Evolutionary conservation across 768 basidiomycete species (phyloP).

Genomic region (Guyanaporus albipodus): DNA sequence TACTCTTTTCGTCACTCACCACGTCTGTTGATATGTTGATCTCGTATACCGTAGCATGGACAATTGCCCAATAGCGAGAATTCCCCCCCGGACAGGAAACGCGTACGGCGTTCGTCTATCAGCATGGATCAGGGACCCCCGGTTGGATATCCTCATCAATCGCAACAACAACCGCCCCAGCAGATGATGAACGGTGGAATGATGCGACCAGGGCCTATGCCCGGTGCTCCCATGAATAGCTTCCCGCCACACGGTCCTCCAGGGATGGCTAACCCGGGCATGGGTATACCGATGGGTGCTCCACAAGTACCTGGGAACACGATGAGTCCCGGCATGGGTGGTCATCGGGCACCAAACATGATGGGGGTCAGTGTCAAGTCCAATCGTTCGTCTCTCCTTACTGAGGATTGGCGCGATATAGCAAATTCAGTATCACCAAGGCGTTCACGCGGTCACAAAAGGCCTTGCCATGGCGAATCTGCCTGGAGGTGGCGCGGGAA

Average conservation of each 20-base stretch:
- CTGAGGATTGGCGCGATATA: slow-evolving; percentile 14
- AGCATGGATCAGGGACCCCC: slow-evolving; percentile 40
- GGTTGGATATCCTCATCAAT: slow-evolving; percentile 32
- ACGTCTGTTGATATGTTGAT: slow-evolving; percentile 4
- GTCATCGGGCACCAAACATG: slow-evolving; percentile 24
- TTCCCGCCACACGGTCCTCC: slow-evolving; percentile 31
- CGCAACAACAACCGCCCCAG: slow-evolving; percentile 35
- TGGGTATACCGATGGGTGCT: slow-evolving; percentile 33
- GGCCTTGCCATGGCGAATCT: slow-evolving; percentile 28
- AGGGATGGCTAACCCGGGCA: slow-evolving; percentile 30
- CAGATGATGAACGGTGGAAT: slow-evolving; percentile 40
- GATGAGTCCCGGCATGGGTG: slow-evolving; percentile 39
- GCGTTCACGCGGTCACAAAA: slow-evolving; percentile 36
- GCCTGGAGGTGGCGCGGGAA: slow-evolving; percentile 36
- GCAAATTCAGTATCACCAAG: slow-evolving; percentile 36
- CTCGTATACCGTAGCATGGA: slow-evolving; percentile 37
- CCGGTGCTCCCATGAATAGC: slow-evolving; percentile 34
- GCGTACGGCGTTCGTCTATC: slow-evolving; percentile 47
- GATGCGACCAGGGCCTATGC: slow-evolving; percentile 33
- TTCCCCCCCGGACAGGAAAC: slow-evolving; percentile 57
- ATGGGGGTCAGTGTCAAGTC: slow-evolving; percentile 25
- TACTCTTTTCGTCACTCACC: slow-evolving; percentile 24
- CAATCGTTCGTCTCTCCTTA: not conserved
- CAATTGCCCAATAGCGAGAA: slow-evolving; percentile 45
- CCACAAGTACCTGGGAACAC: slow-evolving; percentile 28